phyloP scores from a whole-genome alignment of 1,139 yeast genomes.

The Casaregolazyma suthepensis region DNA sequence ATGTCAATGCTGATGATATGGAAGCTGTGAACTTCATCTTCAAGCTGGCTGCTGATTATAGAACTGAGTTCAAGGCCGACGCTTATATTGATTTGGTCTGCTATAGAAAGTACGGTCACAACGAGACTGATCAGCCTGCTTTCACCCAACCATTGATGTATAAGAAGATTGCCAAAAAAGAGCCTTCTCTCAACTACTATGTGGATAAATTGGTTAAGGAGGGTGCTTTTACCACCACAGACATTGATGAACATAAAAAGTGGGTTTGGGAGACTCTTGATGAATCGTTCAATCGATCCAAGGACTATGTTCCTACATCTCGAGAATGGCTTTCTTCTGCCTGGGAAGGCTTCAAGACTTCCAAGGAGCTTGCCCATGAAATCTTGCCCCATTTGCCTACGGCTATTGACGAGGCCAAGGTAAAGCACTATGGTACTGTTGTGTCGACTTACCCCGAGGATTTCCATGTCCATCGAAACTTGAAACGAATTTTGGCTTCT shows the following conservation, averaged over 20 bases:
- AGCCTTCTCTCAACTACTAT: slow-evolving; percentile 82
- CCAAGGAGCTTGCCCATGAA: slow-evolving; percentile 94
- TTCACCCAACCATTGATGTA: slow-evolving; percentile 99
- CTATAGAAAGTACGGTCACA: slow-evolving; percentile 98
- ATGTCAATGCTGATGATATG: slow-evolving; percentile 96
- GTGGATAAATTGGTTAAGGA: slow-evolving; percentile 72
- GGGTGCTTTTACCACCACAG: slow-evolving; percentile 83
- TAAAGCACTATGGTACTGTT: slow-evolving; percentile 71
- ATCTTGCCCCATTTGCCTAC: slow-evolving; percentile 95
- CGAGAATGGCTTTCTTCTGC: slow-evolving; percentile 98
- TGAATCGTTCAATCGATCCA: slow-evolving; percentile 78
- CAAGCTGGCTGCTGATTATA: slow-evolving; percentile 98
- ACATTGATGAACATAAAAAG: slow-evolving; percentile 90
- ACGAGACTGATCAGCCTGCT: slow-evolving; percentile 98
- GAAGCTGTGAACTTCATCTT: slow-evolving; percentile 89
- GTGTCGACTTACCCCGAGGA: slow-evolving; percentile 80
- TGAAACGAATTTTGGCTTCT: slow-evolving; percentile 85
- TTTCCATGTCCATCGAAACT: slow-evolving; percentile 88
- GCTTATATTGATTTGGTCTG: slow-evolving; percentile 96
- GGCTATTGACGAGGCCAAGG: slow-evolving; percentile 64
- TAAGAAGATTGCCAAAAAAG: slow-evolving; percentile 80
- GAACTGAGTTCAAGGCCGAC: slow-evolving; percentile 93
- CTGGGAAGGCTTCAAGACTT: slow-evolving; percentile 98
- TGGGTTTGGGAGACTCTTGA: slow-evolving; percentile 97
- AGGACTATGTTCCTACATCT: slow-evolving; percentile 85